Conservation (phyloP, 345 rosid species). For the Erysimum cheiranthoides region DNA sequence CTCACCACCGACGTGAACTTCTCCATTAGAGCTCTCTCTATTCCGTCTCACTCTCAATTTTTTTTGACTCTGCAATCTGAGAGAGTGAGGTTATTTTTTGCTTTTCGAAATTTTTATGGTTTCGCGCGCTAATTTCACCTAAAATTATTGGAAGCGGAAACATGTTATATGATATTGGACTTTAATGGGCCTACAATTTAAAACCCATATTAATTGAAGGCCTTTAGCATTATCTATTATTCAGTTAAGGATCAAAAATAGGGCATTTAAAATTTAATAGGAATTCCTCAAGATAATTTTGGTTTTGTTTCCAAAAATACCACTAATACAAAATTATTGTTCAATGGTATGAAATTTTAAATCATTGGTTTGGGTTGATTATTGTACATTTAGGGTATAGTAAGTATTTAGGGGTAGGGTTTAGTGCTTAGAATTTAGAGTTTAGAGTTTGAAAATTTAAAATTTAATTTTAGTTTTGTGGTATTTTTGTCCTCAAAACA, state of each 20-base stretch:
- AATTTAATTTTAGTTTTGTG: too few species aligned
- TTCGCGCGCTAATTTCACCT: slow-evolving; percentile 31
- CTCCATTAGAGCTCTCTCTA: slow-evolving; percentile 17
- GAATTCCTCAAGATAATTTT: too few species aligned
- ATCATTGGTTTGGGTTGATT: too few species aligned
- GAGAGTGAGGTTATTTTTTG: background rate
- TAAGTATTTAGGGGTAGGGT: too few species aligned
- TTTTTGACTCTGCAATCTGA: slow-evolving; percentile 20
- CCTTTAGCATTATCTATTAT: background rate
- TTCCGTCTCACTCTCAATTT: background rate
- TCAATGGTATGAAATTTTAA: too few species aligned
- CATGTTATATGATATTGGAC: background rate
- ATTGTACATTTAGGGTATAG: too few species aligned
- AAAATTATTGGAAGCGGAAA: background rate
- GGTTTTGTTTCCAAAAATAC: too few species aligned
- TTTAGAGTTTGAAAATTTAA: too few species aligned
- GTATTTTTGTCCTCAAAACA: too few species aligned
- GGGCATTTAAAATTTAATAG: too few species aligned
- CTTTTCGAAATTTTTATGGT: slow-evolving; percentile 4
- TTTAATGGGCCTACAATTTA: slow-evolving; percentile 9
- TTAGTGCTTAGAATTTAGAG: too few species aligned
- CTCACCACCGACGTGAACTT: background rate
- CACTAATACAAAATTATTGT: too few species aligned
- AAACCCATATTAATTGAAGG: background rate
- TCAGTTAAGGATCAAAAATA: background rate